Base-by-base conservation (phyloP, 495 filamentous ascomycete genomes). In the Bryoglossum gracile region DNA sequence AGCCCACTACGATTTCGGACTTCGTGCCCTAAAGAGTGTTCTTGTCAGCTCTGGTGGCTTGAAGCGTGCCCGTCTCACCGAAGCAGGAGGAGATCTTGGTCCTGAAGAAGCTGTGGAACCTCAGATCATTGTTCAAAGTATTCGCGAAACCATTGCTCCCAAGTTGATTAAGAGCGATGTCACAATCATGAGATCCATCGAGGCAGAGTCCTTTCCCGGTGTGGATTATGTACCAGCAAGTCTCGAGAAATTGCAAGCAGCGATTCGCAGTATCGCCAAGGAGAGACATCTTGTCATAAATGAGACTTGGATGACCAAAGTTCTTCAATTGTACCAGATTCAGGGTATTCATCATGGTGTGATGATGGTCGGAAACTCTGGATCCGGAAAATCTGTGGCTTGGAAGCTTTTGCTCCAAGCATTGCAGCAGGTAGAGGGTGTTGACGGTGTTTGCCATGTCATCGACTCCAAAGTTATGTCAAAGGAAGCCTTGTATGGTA, bases 381-480 rank as follows among this genome's bases (percentile, higher is more conserved):
- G 92, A 9, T 82, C 91, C 26, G 92, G 92, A 54, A 99, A 99
- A 68, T 95, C 92, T 44, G 79, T 84, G 4, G 84, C 90, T 16
- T 99, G 94, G 92, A 88, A 87, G 60, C 81, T 94, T 14, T 75
- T 99, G n/a, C 76, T 99, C 9, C 84, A 91, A 60, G 94, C 92
- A 8, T 70, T 99, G 54, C 91, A 96, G 61, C 79, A 84, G 41
- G 82, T 92, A 22, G 91, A 99, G 64, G 82, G 82, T 16, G 75
- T 92, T 22, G 92, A 99, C 68, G 90, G 94, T 28, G 87, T 97
- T 25, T 94, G 80, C 57, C 94, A 99, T 59, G 86, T 97, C 55
- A 99, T 99, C 54, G 92, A 99, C 65, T 91, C 91, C 18, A 99
- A 99, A 68, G 94, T 99, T 62, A 99, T 99, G 94, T 94, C 90